Evolutionary conservation across 257 asterid species (phyloP).

Genomic region (Cynanchum wilfordii): DNA sequence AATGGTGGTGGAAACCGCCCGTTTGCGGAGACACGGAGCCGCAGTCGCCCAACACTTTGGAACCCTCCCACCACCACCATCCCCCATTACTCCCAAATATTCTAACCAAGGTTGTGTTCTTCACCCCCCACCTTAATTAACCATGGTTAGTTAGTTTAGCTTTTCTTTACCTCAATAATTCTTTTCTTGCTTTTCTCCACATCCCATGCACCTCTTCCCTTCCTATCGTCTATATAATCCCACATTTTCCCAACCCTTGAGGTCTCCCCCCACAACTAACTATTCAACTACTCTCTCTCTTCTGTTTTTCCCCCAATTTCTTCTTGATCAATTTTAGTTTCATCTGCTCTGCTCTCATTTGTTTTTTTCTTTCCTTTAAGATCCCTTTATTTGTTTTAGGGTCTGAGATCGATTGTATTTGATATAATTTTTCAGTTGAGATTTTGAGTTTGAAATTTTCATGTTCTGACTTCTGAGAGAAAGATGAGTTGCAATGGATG

Average conservation of each 20-base stretch:
- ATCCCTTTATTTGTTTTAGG: too few relatives aligned
- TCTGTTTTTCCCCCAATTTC: neutral
- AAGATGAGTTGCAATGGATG: constrained; percentile 87
- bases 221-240: constrained; percentile 25
- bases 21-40: constrained; percentile 79
- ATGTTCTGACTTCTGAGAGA: constrained; percentile 16
- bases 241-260: constrained; percentile 5
- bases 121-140: neutral
- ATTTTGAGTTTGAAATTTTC: neutral
- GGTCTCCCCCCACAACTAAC: constrained; percentile 3
- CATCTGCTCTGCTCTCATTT: neutral
- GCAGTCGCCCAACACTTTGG: constrained; percentile 62
- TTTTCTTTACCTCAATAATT: constrained; percentile 14
- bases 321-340: neutral
- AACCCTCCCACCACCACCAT: constrained; percentile 14
- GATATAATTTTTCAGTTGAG: neutral
- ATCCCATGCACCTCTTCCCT: constrained; percentile 17
- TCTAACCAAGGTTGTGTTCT: neutral
- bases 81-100: neutral
- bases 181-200: constrained; percentile 20
- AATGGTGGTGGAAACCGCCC: constrained; percentile 25
- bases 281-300: neutral
- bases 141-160: constrained; percentile 21
- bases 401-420: neutral
- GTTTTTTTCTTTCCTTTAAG: neutral